Conservation (phyloP, 108 stramenopile genomes). For the Conticribra guillardii region DNA sequence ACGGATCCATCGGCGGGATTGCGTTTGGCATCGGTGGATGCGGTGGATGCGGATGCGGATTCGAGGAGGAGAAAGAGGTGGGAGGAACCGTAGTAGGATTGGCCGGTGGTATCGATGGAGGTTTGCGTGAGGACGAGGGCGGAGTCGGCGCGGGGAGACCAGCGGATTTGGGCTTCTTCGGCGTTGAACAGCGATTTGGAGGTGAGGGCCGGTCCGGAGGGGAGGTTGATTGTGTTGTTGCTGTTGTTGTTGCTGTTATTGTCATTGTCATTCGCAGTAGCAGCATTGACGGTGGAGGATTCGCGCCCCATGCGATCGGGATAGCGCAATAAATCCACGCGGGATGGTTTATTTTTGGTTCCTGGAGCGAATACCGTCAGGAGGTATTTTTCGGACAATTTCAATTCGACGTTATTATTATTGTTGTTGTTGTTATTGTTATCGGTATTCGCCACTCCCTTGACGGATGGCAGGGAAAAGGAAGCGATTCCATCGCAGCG, state of each 20-base stretch:
- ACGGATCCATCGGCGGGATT: constrained; percentile 46
- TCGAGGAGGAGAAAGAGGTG: constrained; percentile 82
- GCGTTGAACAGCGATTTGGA: constrained; percentile 84
- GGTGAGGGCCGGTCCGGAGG: constrained; percentile 55
- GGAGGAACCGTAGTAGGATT: constrained; percentile 95
- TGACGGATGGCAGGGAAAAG: constrained; percentile 56
- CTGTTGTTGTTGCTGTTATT: background rate
- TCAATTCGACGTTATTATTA: too few relatives aligned
- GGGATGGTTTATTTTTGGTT: constrained; percentile 89
- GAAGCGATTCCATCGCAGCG: constrained; percentile 60
- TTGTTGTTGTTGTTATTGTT: constrained; percentile 3
- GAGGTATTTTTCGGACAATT: constrained; percentile 36
- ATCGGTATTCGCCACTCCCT: constrained; percentile 13
- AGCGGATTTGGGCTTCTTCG: constrained; percentile 73
- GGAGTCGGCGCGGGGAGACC: constrained; percentile 81
- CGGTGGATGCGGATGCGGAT: too few relatives aligned
- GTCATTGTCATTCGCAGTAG: constrained; percentile 7
- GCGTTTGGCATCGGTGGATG: constrained; percentile 39
- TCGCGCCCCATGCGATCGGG: constrained; percentile 50
- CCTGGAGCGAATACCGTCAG: constrained; percentile 87
- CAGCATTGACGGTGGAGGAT: constrained; percentile 25
- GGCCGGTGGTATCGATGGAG: constrained; percentile 90
- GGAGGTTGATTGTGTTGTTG: constrained; percentile 4
- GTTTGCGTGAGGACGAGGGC: constrained; percentile 88
- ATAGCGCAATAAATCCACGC: constrained; percentile 74